phyloP scores from a whole-genome alignment of 306 rosid species.

The Cajanus cajan region DNA sequence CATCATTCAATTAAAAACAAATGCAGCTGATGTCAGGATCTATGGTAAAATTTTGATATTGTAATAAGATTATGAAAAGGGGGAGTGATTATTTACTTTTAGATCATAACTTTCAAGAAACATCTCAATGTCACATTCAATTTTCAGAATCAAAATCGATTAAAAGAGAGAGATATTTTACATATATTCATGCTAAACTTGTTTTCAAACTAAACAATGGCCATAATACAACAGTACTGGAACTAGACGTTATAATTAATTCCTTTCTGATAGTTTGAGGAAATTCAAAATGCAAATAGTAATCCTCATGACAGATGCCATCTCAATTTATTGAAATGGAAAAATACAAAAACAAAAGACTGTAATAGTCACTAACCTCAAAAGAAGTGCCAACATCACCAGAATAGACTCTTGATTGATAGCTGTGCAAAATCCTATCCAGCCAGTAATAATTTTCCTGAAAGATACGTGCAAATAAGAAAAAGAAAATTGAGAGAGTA shows the following conservation, averaged over 20 bases:
- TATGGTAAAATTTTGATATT: background rate
- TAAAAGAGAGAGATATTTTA: background rate
- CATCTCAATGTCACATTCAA: background rate
- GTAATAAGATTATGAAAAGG: slow-evolving; percentile 1
- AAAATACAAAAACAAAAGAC: slow-evolving; percentile 30
- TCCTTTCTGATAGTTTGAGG: background rate
- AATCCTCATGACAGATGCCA: background rate
- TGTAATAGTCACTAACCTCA: slow-evolving; percentile 58
- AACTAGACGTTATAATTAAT: slow-evolving; percentile 13
- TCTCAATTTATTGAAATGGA: slow-evolving; percentile 12
- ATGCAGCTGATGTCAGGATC: slow-evolving; percentile 6
- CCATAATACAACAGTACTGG: background rate
- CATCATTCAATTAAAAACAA: background rate
- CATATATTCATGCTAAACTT: slow-evolving; percentile 3
- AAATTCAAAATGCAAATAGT: slow-evolving; percentile 24
- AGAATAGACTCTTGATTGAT: slow-evolving; percentile 87
- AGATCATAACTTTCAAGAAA: slow-evolving; percentile 12
- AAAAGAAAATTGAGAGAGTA: slow-evolving; percentile 9
- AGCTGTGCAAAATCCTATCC: slow-evolving; percentile 88
- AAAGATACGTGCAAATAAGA: slow-evolving; percentile 43
- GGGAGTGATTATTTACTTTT: background rate
- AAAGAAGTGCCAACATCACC: slow-evolving; percentile 75
- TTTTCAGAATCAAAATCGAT: background rate
- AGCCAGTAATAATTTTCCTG: slow-evolving; percentile 97
- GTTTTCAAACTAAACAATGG: slow-evolving; percentile 15